Evolutionary conservation across 805 yeast genomes (phyloP), one percentile per base, ranked within the genome.

Genomic region (Yarrowia divulgata): DNA sequence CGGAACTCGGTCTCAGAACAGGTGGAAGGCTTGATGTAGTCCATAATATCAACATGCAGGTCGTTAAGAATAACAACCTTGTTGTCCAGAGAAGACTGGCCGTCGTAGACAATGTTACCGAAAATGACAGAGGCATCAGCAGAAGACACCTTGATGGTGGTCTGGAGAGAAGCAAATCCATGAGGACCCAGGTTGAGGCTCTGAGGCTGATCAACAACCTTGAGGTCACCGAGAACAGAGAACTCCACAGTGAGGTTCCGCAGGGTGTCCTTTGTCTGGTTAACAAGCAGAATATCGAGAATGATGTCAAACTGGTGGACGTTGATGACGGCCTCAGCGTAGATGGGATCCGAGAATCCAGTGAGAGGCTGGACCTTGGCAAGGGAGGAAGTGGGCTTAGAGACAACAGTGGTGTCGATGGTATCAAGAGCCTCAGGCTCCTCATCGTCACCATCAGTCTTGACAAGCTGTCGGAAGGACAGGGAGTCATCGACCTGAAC

Each of bases 61-160:
- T 95, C 98, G 75, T 91, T 92, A 76, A 95, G 84, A 70, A 95
- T 93, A 70, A 95, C 97, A 78, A 93, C 90, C 69, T 93, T 90
- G 69, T 88, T 87, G 75, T 92, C 97, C 73, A 89, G 90, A 49
- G 97, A 93, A 75, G 94, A 96, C 71, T 90, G 96, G 69, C 98
- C 98, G 79, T 93, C 98, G 78, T 94, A 95, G 14, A 94, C 90
- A 77, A 95, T 93, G 80, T 94, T 94, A 77, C 99, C 99, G 77
- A 95, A 95, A 66, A 95, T 91, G 68, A 94, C 97, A 74, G 98
- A 99, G 9, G 99, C 93, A 76, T 96, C 99, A 16, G 98, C 98
- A 54, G 97, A 90, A 0, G 97, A 90, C 55, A 95, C 99, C 80
- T 93, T 93, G 73, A 95, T 86, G 1, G 98, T 93, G 58, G 93